Evolutionary conservation across 805 yeast species (phyloP), one percentile per base, ranked within the genome.

Genomic region (Yamadazyma sp.): DNA sequence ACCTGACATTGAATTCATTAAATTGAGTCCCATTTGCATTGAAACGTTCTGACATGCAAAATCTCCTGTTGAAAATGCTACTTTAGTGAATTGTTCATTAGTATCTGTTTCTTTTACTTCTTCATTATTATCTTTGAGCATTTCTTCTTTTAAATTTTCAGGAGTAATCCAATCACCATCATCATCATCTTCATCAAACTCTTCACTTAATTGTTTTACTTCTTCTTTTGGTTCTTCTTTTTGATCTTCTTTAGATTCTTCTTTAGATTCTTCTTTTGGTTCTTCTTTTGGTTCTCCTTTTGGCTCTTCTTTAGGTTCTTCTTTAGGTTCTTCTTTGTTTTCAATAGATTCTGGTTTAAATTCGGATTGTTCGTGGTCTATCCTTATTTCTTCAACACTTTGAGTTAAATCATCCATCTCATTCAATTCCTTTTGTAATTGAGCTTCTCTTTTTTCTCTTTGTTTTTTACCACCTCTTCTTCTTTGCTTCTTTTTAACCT

Each of bases 41-140:
- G 96, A 76, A 11, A 89, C 96, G 60, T 93, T 93, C 60, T 93
- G 99, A 52, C 91, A 86, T 2, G 99, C 98, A 65, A 91, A 93
- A 76, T 93, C 99, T 18, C 95, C 95, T 0, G 97, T 84, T 0
- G 96, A 82, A 32, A 93, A 62, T 2, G 97, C 98, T 13, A 82
- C 93, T 44, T 80, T 75, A 39, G 82, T 72, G n/a, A 62, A 48
- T 8, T 62, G 50, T 5, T 45, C 53, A 3, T 53, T 60, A 3
- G 22, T 50, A 10, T 62, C 50, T 14, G 61, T 35, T 27, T 63
- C 73, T 33, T 55, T 56, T 7, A 77, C 68, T 39, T 75, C 73
- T 50, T 81, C 87, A 26, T 82, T 49, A 69, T 44, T 75, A 49
- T 86, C 91, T 53, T 79, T 81, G 25, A 79, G 56, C 54, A 86